Base-by-base conservation (phyloP, 768 basidiomycete genomes). In the Glaciozyma martinii region DNA sequence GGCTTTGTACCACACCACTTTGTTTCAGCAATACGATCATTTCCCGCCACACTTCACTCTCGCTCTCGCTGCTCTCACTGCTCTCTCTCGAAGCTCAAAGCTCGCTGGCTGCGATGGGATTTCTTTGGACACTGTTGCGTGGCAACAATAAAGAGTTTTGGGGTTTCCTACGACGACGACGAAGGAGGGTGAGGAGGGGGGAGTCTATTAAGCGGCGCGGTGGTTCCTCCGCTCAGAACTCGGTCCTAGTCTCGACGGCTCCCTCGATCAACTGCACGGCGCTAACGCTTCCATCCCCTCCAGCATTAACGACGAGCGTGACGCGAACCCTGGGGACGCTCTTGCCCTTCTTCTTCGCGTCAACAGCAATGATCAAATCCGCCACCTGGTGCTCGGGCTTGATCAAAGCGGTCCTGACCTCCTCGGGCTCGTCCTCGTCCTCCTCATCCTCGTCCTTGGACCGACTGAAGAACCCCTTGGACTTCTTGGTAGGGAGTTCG, bases 391-490 rank as follows among this genome's bases (percentile, higher is more conserved):
- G 71, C 19, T 60, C 71, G 16, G 72, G 64, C 42, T 67, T 71
- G 37, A 71, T 57, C 54, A 70, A 66, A 33, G 63, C 65, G 23
- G 72, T 68, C 62, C 70, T 56, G 29, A 72, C 72, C 57, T 75
- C 71, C 63, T 74, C 71, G 9, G 71, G 69, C 66, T 77, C 76
- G 29, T 66, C 75, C 19, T 61, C 60, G 23, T 57, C 53, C 29
- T 29, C 54, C 42, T 64, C 50, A 23, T 40, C 37, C 7, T 40
- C 37, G 54, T 37, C 42, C 37, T 65, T 32, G 43, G 63, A n/a
- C 19, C 50, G 30, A 25, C 59, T 54, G 18, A 32, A 50, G 16
- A 56, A 58, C 6, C 56, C 52, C 57, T 66, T 66, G 32, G 47
- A 59, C 52, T 71, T 57, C 5, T 71, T 50, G 3, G 67, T 58